Evolutionary conservation across 2,329 filamentous ascomycete genomes (phyloP).

Genomic region (Trichoderma atroviride): DNA sequence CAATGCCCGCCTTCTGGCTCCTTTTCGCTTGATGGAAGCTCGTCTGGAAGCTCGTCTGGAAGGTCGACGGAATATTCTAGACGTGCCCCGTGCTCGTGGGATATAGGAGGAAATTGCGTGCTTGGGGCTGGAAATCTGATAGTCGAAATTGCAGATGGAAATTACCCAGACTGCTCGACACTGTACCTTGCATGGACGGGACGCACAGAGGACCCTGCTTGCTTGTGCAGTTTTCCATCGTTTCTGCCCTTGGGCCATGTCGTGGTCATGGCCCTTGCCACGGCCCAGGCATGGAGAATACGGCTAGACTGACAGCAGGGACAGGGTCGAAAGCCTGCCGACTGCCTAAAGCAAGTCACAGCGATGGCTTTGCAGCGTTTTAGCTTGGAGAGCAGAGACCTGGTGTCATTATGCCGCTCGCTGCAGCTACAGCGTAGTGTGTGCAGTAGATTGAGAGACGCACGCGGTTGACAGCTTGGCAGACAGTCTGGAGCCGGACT

Average conservation of each 20-base stretch:
- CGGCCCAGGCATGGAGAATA: background rate
- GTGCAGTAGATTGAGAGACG: background rate
- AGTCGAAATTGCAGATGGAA: slow-evolving; percentile 11
- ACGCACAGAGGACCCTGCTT: slow-evolving; percentile 7
- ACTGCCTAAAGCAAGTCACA: background rate
- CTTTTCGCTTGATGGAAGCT: slow-evolving; percentile 1
- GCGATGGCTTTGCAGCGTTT: background rate
- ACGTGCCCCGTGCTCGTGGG: background rate
- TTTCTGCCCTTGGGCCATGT: background rate
- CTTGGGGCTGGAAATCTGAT: slow-evolving; percentile 1
- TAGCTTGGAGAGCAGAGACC: background rate
- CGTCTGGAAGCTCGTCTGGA: slow-evolving; percentile 9
- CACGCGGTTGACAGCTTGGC: background rate
- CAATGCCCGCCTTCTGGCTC: background rate
- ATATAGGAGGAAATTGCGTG: slow-evolving; percentile 21
- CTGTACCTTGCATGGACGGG: slow-evolving; percentile 22
- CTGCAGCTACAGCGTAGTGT: background rate
- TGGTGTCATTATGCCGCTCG: background rate
- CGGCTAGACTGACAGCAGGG: background rate
- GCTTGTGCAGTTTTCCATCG: background rate
- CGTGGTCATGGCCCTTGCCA: background rate
- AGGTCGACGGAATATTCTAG: slow-evolving; percentile 18
- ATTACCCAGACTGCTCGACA: background rate
- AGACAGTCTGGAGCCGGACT: background rate
- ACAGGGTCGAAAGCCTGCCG: background rate